phyloP scores from a whole-genome alignment of 2,329 filamentous ascomycete genomes.

The Aplosporella prunicola region DNA sequence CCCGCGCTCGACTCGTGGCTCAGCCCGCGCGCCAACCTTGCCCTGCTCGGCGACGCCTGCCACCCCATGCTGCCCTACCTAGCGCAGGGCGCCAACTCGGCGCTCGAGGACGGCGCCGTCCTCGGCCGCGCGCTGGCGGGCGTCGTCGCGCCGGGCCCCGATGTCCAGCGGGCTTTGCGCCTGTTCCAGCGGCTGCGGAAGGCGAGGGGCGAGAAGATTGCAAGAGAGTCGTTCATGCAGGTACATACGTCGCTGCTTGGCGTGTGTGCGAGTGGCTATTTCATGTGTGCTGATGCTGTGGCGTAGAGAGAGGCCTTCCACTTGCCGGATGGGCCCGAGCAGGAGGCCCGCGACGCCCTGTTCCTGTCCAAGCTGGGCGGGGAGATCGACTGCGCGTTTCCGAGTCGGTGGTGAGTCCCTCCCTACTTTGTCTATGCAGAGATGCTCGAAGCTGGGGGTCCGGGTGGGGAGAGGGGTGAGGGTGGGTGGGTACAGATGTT shows the following conservation, averaged over 20 bases:
- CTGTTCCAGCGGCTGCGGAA: slow-evolving; percentile 40
- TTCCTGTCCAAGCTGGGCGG: slow-evolving; percentile 49
- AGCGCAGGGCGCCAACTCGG: slow-evolving; percentile 49
- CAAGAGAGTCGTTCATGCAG: slow-evolving; percentile 51
- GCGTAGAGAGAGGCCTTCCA: slow-evolving; percentile 29
- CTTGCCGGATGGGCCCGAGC: slow-evolving; percentile 43
- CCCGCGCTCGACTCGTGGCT: slow-evolving; percentile 10
- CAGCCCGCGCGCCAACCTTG: slow-evolving; percentile 17
- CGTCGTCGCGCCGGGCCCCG: slow-evolving; percentile 5
- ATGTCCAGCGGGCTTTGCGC: slow-evolving; percentile 20
- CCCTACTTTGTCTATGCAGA: too few relatives aligned
- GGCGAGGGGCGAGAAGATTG: slow-evolving; percentile 45
- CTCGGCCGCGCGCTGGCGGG: slow-evolving; percentile 46
- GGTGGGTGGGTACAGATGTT: neutral
- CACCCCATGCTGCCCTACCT: slow-evolving; percentile 28
- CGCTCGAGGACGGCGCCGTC: slow-evolving; percentile 59
- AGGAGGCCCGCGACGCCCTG: slow-evolving; percentile 47
- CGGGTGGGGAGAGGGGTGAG: too few relatives aligned
- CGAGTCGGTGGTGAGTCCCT: slow-evolving; percentile 44
- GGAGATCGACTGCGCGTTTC: slow-evolving; percentile 46
- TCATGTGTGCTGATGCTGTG: neutral
- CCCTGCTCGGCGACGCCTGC: slow-evolving; percentile 30
- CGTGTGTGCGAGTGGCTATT: neutral
- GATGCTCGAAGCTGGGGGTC: neutral
- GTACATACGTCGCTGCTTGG: too few relatives aligned